Evolutionary conservation across 768 basidiomycete genomes (phyloP), one percentile per base, ranked within the genome.

Genomic region (Hygrocybe punicea): DNA sequence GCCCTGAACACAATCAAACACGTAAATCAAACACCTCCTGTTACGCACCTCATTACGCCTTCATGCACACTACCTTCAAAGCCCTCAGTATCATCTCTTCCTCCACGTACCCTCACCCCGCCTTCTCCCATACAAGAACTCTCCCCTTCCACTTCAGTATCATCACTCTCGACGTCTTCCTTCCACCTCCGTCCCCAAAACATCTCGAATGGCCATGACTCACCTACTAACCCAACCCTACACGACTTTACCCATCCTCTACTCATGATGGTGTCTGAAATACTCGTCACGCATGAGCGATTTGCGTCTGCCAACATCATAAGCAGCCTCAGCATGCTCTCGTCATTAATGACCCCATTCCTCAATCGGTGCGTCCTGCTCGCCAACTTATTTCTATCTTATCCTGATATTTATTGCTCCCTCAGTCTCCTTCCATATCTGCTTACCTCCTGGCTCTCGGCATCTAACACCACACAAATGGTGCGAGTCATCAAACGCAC

Each of bases 361-460:
- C 70, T 87, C 58, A 82, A 89, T 70, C 78, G 79, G 85, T 85
- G 61, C 36, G 74, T 66, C 44, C 19, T 34, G 6, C 14, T 39
- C 29, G 25, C 14, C 24, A 16, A 23, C 14, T 39, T 34, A 42
- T 36, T 6, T 57, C 44, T 21, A 13, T n/a, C 10, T 25, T 24
- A 48, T 21, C 24, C 9, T 35, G 17, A 25, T 13, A 52, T 45
- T 52, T 39, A 47, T 37, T 44, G 13, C 39, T 11, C 53, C 24
- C 58, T 21, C 29, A 89, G 89, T 51, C 77, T 93, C 59, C 74
- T 95, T 24, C 86, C 85, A 0, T 81, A 89, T 65, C 64, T 91
- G 49, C 72, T 97, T 48, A 77, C 79, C 59, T 76, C 75, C 0
- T 71, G 79, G 17, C 72, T 88, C 55, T 75, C 83, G 1, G 74